Base-by-base conservation (phyloP, 2,329 filamentous ascomycete genomes). In the Fusarium liriodendri region DNA sequence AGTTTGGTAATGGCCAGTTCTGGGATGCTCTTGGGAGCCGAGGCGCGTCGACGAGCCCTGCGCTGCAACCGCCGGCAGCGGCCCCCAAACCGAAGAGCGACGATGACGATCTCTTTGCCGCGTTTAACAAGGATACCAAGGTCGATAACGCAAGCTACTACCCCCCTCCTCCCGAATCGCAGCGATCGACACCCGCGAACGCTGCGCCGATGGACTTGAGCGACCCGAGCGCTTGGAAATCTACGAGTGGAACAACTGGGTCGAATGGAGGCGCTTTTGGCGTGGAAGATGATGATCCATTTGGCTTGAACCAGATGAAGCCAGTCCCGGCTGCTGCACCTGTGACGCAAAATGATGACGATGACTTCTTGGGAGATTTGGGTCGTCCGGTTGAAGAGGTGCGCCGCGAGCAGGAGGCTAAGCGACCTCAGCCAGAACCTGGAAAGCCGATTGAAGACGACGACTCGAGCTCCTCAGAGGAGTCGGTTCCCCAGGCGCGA, bases 261-360 rank as follows among this genome's bases (percentile, higher is more conserved):
- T 73, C 82, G 2, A 79, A 79, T 63, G 77, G 78, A 50, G 80
- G 78, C 13, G 81, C 76, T 0, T 83, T 91, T 70, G 84, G 82
- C 14, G 86, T 89, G 33, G 92, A 96, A 66, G 94, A 98, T 76
- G 95, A 97, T 79, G 95, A 98, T 79, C 94, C 95, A 2, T 98
- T 98, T 80, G 96, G 94, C 1, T 85, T 98, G 38, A 92, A 87
- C 68, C 86, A 92, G 73, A 81, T 95, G 78, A 89, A 89, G 72
- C 83, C 78, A 5, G 83, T 64, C 33, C 57, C 84, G 75, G 52
- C 77, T 33, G 66, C 80, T 6, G 70, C 80, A 25, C 74, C 80
- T 25, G 64, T 73, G 25, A 77, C 80, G 29, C 77, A 74, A 11
- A 64, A 74, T 1, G 90, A 91, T 33, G 89, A 92, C 57, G 89